Base-by-base conservation (phyloP, 345 rosid species). In the Dipteronia dyeriana region DNA sequence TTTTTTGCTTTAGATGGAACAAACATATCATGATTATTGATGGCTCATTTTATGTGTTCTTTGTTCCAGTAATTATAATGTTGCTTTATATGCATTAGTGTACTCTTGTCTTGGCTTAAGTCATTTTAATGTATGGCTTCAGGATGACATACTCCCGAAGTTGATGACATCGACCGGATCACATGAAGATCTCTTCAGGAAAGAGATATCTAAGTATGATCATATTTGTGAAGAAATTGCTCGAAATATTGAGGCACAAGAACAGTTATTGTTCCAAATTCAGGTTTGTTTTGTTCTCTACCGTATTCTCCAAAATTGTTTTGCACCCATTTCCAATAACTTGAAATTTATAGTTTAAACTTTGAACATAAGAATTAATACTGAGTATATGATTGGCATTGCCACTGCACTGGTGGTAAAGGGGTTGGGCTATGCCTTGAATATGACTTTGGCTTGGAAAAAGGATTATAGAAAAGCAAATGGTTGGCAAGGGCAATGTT, bases 121-220 rank as follows among this genome's bases (percentile, higher is more conserved):
- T 66, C 57, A 25, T 66, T 75, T 76, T 41, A 74, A 29, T 84
- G 70, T 76, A 39, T 85, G 76, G 69, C 81, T 81, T 76, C 88
- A 96, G 99, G 99, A 94, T 89, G 98, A 96, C 80, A 89, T 96
- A 85, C 86, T 96, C 47, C 98, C 99, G 16, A 96, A 96, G 86
- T 84, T 96, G 88, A 96, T 96, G 99, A 90, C 97, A 64, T 82
- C 82, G 26, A 89, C 94, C 0, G 97, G 99, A 75, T 92, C 97
- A 34, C 88, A 86, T 75, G 98, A 96, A 75, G 99, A 96, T 85
- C 97, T 96, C 78, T 96, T 96, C 84, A 90, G 89, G 86, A 96
- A 92, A 87, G 99, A 96, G 85, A 86, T 94, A 78, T 84, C 93
- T 70, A 96, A 96, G 82, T 96, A 96, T 87, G 92, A 92, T 80